Evolutionary conservation across 805 yeast genomes (phyloP).

Genomic region (Danielozyma ontarioensis): DNA sequence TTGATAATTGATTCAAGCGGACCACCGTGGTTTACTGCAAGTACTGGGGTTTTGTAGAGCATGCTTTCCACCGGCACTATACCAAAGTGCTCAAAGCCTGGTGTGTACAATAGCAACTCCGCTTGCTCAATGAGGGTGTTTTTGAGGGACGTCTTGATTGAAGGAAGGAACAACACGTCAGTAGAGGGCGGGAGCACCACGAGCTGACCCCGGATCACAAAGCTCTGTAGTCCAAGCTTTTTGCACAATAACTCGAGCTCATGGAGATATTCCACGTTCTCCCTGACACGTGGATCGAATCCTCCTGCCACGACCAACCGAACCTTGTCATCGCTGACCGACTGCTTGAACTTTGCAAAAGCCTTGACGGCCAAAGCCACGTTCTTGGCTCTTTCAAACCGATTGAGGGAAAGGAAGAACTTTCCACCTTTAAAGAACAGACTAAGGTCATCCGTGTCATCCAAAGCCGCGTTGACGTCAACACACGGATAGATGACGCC

Average conservation of each 20-base stretch:
- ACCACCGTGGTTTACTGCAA: slow-evolving; percentile 89
- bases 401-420: slow-evolving; percentile 70
- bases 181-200: slow-evolving; percentile 28
- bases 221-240: slow-evolving; percentile 37
- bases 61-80: slow-evolving; percentile 96
- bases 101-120: slow-evolving; percentile 74
- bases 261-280: slow-evolving; percentile 66
- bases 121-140: slow-evolving; percentile 55
- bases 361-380: slow-evolving; percentile 72
- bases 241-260: slow-evolving; percentile 53
- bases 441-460: slow-evolving; percentile 22
- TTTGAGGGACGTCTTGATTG: slow-evolving; percentile 64
- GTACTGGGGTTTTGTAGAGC: slow-evolving; percentile 75
- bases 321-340: slow-evolving; percentile 27
- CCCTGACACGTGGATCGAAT: slow-evolving; percentile 68
- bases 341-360: slow-evolving; percentile 41
- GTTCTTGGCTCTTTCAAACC: slow-evolving; percentile 86
- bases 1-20: slow-evolving; percentile 73
- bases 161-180: slow-evolving; percentile 72
- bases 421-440: slow-evolving; percentile 29
- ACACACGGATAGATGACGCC: slow-evolving; percentile 79
- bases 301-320: slow-evolving; percentile 85
- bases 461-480: slow-evolving; percentile 23
- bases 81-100: slow-evolving; percentile 91
- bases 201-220: slow-evolving; percentile 40